Percentiles rank a stretch among this genome's conserved stretches.
phyloP scores from a whole-genome alignment of 2,329 filamentous ascomycete species.

The Xylaria sp. region DNA sequence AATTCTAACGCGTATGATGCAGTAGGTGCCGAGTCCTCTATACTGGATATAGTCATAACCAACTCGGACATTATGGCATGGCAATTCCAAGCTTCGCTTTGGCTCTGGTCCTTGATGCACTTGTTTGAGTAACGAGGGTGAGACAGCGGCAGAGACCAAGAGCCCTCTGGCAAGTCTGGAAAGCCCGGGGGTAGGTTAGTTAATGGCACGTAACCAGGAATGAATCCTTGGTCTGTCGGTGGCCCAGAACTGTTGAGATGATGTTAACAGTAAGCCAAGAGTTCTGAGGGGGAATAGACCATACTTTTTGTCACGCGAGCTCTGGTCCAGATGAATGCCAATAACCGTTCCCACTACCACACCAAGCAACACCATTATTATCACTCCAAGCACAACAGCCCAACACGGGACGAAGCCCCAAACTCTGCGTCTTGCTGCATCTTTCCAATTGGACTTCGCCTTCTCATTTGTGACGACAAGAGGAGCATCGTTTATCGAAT shows the following conservation, averaged over 20 bases:
- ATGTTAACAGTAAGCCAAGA: constrained; percentile 15
- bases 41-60: constrained; percentile 37
- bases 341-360: constrained; percentile 54
- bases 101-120: constrained; percentile 52
- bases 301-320: constrained; percentile 18
- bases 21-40: constrained; percentile 26
- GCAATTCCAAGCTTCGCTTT: constrained; percentile 60
- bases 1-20: constrained; percentile 40
- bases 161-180: constrained; percentile 49
- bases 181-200: constrained; percentile 46
- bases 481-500: constrained; percentile 51
- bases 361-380: constrained; percentile 48
- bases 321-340: constrained; percentile 39
- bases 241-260: constrained; percentile 12
- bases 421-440: constrained; percentile 48
- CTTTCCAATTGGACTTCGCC: constrained; percentile 44
- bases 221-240: constrained; percentile 24
- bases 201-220: constrained; percentile 48
- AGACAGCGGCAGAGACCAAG: constrained; percentile 50
- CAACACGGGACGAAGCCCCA: constrained; percentile 58
- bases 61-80: constrained; percentile 45
- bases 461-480: constrained; percentile 44
- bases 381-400: constrained; percentile 49
- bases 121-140: constrained; percentile 45
- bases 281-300: background rate